Percentiles rank a stretch among this genome's conserved stretches.
Evolutionary conservation across 192 early-diverging fungal genomes (phyloP).

Genomic region (Allomyces javanicus): DNA sequence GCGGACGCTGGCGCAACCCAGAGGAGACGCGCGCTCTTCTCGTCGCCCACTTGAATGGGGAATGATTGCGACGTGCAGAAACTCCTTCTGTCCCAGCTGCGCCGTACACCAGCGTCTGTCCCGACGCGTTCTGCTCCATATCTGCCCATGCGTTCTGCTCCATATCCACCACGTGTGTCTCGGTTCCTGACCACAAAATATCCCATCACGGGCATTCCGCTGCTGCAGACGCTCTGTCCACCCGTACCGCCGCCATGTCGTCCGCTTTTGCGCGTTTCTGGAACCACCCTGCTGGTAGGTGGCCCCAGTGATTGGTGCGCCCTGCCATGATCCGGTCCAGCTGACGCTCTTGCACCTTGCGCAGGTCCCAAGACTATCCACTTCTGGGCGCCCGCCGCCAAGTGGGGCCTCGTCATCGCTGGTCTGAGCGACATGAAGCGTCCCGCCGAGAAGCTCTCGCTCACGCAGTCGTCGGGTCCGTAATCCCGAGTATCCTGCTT

Average conservation of each 20-base stretch:
- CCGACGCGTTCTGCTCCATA: no score
- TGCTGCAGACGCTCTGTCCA: no score
- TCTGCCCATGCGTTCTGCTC: no score
- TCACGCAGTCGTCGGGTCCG: constrained; percentile 54
- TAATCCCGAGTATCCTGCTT: constrained; percentile 1
- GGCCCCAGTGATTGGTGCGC: not conserved
- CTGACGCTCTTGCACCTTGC: not conserved
- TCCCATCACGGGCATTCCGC: no score
- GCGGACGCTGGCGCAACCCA: no score
- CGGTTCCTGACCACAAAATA: no score
- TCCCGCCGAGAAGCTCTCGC: constrained; percentile 73
- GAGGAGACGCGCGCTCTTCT: no score
- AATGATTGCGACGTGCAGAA: no score
- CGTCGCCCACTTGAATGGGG: no score
- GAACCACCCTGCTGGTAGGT: constrained; percentile 39
- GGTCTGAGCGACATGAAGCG: constrained; percentile 73
- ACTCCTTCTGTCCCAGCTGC: no score
- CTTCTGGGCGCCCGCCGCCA: constrained; percentile 91
- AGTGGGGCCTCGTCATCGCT: constrained; percentile 86
- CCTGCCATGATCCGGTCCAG: not conserved
- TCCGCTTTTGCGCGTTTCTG: constrained; percentile 18
- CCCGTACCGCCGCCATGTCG: not conserved
- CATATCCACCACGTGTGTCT: no score
- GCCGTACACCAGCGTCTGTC: no score
- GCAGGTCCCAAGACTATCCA: constrained; percentile 90